A percentile compares a stretch with the other conserved stretches of the same genome.
phyloP scores from a whole-genome alignment of 257 asterid species.

The Nicotiana tabacum region DNA sequence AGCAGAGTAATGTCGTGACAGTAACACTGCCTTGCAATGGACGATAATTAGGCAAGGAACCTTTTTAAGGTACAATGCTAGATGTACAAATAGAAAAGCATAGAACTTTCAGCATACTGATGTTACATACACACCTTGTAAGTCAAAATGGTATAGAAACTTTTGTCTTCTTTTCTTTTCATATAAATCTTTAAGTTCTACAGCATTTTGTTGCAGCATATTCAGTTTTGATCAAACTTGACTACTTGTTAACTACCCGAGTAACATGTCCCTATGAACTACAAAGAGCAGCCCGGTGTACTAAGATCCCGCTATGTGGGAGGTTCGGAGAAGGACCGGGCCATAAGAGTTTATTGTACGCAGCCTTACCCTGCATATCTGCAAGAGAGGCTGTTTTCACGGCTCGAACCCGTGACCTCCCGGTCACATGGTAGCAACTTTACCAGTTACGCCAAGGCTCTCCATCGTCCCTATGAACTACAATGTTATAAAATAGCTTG shows the following conservation, averaged over 20 bases:
- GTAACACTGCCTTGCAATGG: not conserved
- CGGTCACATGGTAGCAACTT: no score
- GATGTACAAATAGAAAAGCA: not conserved
- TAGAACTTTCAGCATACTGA: conserved; percentile 23
- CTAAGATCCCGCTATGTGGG: no score
- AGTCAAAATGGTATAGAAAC: conserved; percentile 34
- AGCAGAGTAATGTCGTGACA: conserved; percentile 30
- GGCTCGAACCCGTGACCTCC: no score
- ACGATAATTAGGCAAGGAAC: not conserved
- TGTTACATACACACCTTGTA: conserved; percentile 37
- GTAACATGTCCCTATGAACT: not conserved
- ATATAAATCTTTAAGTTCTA: not conserved
- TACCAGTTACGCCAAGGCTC: no score
- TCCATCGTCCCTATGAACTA: not conserved
- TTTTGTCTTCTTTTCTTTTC: not conserved
- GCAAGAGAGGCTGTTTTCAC: no score
- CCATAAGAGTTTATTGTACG: no score
- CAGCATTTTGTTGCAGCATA: not conserved
- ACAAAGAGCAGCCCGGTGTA: no score
- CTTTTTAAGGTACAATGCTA: not conserved
- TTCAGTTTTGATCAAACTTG: not conserved
- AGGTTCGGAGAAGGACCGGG: no score
- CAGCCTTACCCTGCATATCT: no score
- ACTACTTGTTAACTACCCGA: not conserved
- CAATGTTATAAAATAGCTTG: no score